Evolutionary conservation across 2,329 filamentous ascomycete species (phyloP), one percentile per base, ranked within the genome.

Genomic region (Juglanconis oblonga): DNA sequence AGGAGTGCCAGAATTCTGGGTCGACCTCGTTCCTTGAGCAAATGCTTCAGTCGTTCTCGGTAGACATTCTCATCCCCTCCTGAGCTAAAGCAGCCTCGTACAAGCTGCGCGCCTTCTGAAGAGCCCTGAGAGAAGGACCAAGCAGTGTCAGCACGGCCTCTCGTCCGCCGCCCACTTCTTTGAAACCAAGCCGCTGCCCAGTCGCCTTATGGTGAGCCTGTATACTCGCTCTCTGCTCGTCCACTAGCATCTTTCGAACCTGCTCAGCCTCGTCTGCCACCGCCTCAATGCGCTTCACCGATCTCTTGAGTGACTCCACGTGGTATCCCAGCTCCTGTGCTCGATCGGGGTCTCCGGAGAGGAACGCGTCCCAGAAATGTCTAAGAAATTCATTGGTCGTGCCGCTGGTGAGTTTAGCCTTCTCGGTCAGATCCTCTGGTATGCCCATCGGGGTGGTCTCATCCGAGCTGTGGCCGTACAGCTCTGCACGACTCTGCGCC

Each of bases 311-410:
- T 9, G 92, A 94, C 71, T 96, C 91, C 7, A 90, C 87, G 51
- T 97, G 82, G 63, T 90, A 92, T 6, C 87, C 86, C 13, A 97
- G 81, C 74, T 99, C 94, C 47, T 82, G 81, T 0, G 91, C 91
- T 38, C 91, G 87, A 62, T 91, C 88, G 1, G 90, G 77, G 70
- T 97, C 91, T 13, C 93, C 94, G 0, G 93, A 97, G 32, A 96
- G 81, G 70, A 96, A 99, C 0, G 93, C 87, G 38, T 86, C 84
- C 94, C 94, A 99, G 77, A 99, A 99, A 73, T 98, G 96, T 68
- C 94, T 91, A n/a, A 99, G 79, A 69, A 98, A 99, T 70, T 99
- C 95, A 42, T 91, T 89, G 0, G 92, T 96, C 0, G 95, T 99
- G 56, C 93, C 93, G 72, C 98, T 92, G 0, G 94, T 97, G 58